Conservation (phyloP, 2,329 filamentous ascomycete genomes). For the Neofusicoccum parvum region DNA sequence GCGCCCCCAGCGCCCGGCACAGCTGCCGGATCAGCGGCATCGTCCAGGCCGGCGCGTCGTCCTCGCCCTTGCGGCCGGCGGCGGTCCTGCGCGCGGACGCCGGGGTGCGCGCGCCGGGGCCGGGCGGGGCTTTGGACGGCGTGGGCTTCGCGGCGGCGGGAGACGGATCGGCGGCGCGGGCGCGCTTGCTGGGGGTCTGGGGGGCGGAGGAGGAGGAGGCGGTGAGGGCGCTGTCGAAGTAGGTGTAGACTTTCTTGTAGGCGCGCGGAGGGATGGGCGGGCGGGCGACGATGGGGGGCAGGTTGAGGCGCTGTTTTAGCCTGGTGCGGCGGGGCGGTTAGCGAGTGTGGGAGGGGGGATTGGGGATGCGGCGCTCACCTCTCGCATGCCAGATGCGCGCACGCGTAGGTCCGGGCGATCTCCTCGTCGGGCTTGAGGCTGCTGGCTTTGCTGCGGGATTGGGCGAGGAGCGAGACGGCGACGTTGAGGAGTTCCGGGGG, state of each 20-base stretch:
- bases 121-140: conserved; percentile 21
- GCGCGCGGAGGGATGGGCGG: conserved; percentile 78
- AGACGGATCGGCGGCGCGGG: conserved; percentile 36
- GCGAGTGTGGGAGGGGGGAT: background rate
- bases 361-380: conserved; percentile 53
- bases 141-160: conserved; percentile 22
- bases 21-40: conserved; percentile 68
- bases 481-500: conserved; percentile 72
- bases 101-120: conserved; percentile 28
- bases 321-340: conserved; percentile 45
- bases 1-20: conserved; percentile 63
- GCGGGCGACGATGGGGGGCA: conserved; percentile 73
- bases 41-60: conserved; percentile 58
- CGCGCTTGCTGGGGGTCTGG: conserved; percentile 28
- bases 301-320: conserved; percentile 72
- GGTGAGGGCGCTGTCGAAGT: conserved; percentile 74
- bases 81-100: conserved; percentile 28
- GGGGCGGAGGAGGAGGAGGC: conserved; percentile 14
- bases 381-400: conserved; percentile 87
- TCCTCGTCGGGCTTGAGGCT: conserved; percentile 84
- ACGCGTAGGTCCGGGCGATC: conserved; percentile 80
- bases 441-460: conserved; percentile 76
- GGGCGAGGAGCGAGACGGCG: conserved; percentile 72
- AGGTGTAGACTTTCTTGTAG: conserved; percentile 81
- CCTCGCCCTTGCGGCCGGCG: conserved; percentile 20